Evolutionary conservation across 2,329 filamentous ascomycete genomes (phyloP), one percentile per base, ranked within the genome.

Genomic region (Parastagonospora avenae): DNA sequence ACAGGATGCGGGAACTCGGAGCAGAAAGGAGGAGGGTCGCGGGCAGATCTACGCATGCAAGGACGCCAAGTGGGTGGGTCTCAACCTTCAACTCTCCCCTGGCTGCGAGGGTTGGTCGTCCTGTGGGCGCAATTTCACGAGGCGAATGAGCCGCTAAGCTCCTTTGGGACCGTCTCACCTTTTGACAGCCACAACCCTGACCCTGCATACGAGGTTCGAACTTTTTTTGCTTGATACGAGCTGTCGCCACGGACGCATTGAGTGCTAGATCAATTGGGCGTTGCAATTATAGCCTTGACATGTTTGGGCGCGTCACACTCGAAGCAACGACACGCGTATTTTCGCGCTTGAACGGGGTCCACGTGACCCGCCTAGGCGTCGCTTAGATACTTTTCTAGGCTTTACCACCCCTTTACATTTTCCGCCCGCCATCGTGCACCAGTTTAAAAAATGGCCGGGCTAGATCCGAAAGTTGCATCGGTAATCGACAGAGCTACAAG

Each of bases 391-490:
- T 54, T 36, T 45, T 46, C 19, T 8, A 27, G 48, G 42, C 47
- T 36, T 45, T 45, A 48, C 52, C 48, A 55, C 54, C 60, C 55
- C 52, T 59, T 56, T 47, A 47, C 37, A 40, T 57, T 45, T 33
- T 53, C 59, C 60, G 52, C 61, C 49, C 52, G 48, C 48, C 46
- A 53, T 53, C 55, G 47, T 46, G 39, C 12, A 43, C 24, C 36
- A 50, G 38, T 42, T 47, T 47, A 16, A 14, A 59, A 53, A 55
- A 81, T 80, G 78, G 56, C 78, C 14, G 66, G 70, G 38, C 59
- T 84, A 46, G 81, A 84, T 64, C 63, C 77, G 38, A 77, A 77
- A 53, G 81, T 83, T 30, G 80, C 81, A 38, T 71, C 71, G 27
- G 64, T 83, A 16, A 74, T 84, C 28, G 81, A 81, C 66, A 65